Base-by-base conservation (phyloP, 495 filamentous ascomycete species). In the Podospora australis region DNA sequence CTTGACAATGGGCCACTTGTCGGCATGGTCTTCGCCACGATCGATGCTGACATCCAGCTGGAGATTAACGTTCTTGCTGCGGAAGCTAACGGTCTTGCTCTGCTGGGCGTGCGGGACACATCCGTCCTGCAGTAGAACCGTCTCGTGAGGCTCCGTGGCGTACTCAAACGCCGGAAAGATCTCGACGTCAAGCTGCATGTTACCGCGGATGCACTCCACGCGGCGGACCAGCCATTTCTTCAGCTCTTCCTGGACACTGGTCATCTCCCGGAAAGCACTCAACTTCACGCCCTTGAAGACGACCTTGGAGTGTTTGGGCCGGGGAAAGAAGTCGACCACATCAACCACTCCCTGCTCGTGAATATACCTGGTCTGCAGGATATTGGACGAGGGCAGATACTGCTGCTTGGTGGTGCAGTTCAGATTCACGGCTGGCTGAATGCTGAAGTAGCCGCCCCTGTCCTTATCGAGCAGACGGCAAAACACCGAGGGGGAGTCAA, bases 101-200 rank as follows among this genome's bases (percentile, higher is more conserved):
- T 70, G 57, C n/a, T 63, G 46, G 4, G 57, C 62, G 26, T 52
- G 49, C 8, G 60, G 34, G 11, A 67, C 56, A 28, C 66, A 60
- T 10, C 69, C 58, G 1, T 61, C 60, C 35, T 68, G 58, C 4
- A 75, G 50, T 22, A 81, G 64, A 6, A 70, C 70, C 13, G 74
- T 76, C 1, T 64, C 76, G 54, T 86, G 83, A 5, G 63, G 23
- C 29, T 78, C 81, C 19, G 65, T 68, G 3, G 80, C 83, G 61
- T 86, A 88, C 44, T 80, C 78, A 52, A 86, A 86, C 16, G 82
- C 81, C 4, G 84, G 83, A 46, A 86, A 86, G 11, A 88, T 57
- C 50, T 86, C 78, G 11, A 87, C 68, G 29, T 81, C 73, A 26
- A 86, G 52, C 22, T 78, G 67, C 55, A 86, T 69, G 2, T 58